These are phyloP conservation scores for Microdochium nivale DNA, from an alignment of 2,329 filamentous ascomycete genomes.

Conservation along the genomic window DNA sequence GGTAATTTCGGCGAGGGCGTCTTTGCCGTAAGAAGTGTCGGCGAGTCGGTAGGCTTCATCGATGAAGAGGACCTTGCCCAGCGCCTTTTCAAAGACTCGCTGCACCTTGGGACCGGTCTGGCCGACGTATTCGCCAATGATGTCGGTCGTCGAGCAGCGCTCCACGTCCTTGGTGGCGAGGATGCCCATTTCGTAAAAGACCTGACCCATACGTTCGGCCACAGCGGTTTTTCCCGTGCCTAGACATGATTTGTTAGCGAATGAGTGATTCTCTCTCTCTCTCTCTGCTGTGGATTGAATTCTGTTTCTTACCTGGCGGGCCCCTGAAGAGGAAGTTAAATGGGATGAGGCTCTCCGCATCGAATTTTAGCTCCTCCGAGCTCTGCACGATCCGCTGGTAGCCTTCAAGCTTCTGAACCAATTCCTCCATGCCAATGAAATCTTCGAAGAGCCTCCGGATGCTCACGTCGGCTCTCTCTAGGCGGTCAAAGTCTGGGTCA, in stretches of 20 bases:
- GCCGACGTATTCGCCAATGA: slow-evolving; percentile 46
- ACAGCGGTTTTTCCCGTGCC: slow-evolving; percentile 52
- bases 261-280: neutral
- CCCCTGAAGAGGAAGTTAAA: slow-evolving; percentile 52
- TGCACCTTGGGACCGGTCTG: slow-evolving; percentile 52
- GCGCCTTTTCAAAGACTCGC: slow-evolving; percentile 37
- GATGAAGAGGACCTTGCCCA: slow-evolving; percentile 61
- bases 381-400: slow-evolving; percentile 36
- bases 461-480: slow-evolving; percentile 28
- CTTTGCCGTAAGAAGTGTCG: slow-evolving; percentile 47
- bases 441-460: slow-evolving; percentile 34
- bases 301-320: slow-evolving; percentile 36
- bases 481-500: slow-evolving; percentile 41
- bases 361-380: slow-evolving; percentile 34
- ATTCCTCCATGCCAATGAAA: slow-evolving; percentile 36
- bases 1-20: slow-evolving; percentile 45
- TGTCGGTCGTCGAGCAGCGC: slow-evolving; percentile 43
- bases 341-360: slow-evolving; percentile 41
- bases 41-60: slow-evolving; percentile 64
- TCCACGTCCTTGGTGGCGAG: slow-evolving; percentile 39
- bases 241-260: neutral
- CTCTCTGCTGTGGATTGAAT: too few relatives aligned
- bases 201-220: slow-evolving; percentile 45
- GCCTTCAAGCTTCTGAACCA: slow-evolving; percentile 37
- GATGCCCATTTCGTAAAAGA: slow-evolving; percentile 50